Evolutionary conservation across 805 yeast species (phyloP), one percentile per base, ranked within the genome.

Genomic region (Candida suzukii): DNA sequence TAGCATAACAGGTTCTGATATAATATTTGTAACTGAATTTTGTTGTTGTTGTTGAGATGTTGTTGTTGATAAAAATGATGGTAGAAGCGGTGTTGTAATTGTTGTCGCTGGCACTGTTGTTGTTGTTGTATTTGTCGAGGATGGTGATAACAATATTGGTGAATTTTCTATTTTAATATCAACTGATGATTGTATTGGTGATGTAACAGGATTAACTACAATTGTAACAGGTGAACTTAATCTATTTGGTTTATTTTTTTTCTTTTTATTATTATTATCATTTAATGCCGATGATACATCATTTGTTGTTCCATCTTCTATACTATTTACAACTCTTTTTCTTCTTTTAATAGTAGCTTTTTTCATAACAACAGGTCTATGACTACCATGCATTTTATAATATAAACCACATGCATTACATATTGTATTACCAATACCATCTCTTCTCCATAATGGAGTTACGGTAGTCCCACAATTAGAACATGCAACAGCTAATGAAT

Each of bases 381-480:
- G 88, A 31, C 68, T 67, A 1, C 91, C 90, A 54, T 85, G 95
- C 34, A 87, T 69, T 43, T 79, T 67, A 59, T 77, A 80, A 58
- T 86, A 87, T 25, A 87, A 63, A 3, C 88, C 95, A 64, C 95
- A 86, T 0, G 95, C 95, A 54, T 86, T 86, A 67, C 95, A 86
- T 20, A 87, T 85, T 21, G 88, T 83, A 51, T 85, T 80, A 4
- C 95, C 95, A 6, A 70, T 70, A 48, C 79, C 88, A 56, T 85
- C 90, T 46, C 95, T 67, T 56, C 95, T 71, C 95, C 95, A 86
- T 12, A 86, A 64, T 0, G 95, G 95, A 0, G 95, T 86, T 42
- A 83, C 83, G 1, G 93, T 86, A 12, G 93, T 83, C 3, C 80
- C 80, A 63, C 95, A 86, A 64, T 86, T 87, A 48, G 75, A 80